Evolutionary conservation across 2,329 filamentous ascomycete species (phyloP).

Genomic region (Epichloe elymi): DNA sequence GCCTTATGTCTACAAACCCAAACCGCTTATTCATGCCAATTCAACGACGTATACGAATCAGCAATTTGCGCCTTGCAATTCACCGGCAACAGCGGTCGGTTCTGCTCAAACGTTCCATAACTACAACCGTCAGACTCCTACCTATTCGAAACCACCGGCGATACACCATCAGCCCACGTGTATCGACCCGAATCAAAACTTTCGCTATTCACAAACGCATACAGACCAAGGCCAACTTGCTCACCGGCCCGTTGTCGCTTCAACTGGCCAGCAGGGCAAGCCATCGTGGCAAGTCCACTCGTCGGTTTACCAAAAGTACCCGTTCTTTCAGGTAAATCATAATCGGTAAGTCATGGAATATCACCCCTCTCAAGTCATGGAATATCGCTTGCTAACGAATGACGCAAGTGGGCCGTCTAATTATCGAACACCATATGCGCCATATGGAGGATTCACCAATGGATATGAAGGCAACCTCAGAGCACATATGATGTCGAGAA

Average conservation of each 20-base stretch:
- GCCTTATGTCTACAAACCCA: slow-evolving; percentile 41
- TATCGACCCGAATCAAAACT: background rate
- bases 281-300: slow-evolving; percentile 22
- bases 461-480: slow-evolving; percentile 42
- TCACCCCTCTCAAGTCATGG: background rate
- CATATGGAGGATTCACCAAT: slow-evolving; percentile 45
- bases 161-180: background rate
- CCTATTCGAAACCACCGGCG: background rate
- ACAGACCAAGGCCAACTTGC: background rate
- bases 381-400: slow-evolving; percentile 8
- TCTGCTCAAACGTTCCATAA: slow-evolving; percentile 3
- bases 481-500: slow-evolving; percentile 28
- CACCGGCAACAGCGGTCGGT: background rate
- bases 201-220: slow-evolving; percentile 4
- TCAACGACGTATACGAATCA: slow-evolving; percentile 13
- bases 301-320: slow-evolving; percentile 38
- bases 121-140: slow-evolving; percentile 8
- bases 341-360: slow-evolving; percentile 32
- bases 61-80: slow-evolving; percentile 9
- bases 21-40: slow-evolving; percentile 15
- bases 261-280: slow-evolving; percentile 13
- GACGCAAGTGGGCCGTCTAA: slow-evolving; percentile 35
- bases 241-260: background rate
- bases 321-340: slow-evolving; percentile 46
- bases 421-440: slow-evolving; percentile 47